Evolutionary conservation across 371 early-diverging fungal genomes (phyloP).

Genomic region (Mucor velutinosus): DNA sequence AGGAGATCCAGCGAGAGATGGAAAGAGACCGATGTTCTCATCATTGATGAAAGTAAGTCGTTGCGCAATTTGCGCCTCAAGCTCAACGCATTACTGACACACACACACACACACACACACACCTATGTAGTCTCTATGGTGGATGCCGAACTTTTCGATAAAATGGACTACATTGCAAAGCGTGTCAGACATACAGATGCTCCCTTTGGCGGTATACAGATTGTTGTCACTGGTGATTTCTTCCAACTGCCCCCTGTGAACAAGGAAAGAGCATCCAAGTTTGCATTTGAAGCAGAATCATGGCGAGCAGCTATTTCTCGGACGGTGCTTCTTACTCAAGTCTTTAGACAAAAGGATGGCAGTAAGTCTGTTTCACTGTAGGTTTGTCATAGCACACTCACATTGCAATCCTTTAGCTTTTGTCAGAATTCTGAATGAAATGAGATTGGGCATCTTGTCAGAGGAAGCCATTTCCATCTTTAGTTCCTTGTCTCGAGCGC

Average conservation of each 20-base stretch:
- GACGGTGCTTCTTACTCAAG: slow-evolving; percentile 59
- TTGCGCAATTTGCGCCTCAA: no score
- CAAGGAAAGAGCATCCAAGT: slow-evolving; percentile 37
- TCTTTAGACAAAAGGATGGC: slow-evolving; percentile 66
- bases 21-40: slow-evolving; percentile 66
- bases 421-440: slow-evolving; percentile 69
- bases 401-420: slow-evolving; percentile 37
- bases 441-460: slow-evolving; percentile 67
- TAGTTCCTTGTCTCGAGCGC: slow-evolving; percentile 56
- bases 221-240: slow-evolving; percentile 91
- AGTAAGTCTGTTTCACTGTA: slow-evolving; percentile 24
- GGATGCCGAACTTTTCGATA: slow-evolving; percentile 83
- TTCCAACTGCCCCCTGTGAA: slow-evolving; percentile 94
- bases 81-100: no score
- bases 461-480: slow-evolving; percentile 55
- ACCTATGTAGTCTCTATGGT: slow-evolving; percentile 82
- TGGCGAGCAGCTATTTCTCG: slow-evolving; percentile 64
- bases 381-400: background rate
- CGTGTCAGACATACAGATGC: slow-evolving; percentile 31
- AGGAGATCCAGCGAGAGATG: slow-evolving; percentile 60
- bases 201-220: slow-evolving; percentile 94
- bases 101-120: no score
- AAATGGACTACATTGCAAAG: slow-evolving; percentile 78
- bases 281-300: slow-evolving; percentile 75
- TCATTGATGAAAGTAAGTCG: slow-evolving; percentile 86